phyloP scores from a whole-genome alignment of 768 basidiomycete genomes.

The Kwoniella botswanensis region DNA sequence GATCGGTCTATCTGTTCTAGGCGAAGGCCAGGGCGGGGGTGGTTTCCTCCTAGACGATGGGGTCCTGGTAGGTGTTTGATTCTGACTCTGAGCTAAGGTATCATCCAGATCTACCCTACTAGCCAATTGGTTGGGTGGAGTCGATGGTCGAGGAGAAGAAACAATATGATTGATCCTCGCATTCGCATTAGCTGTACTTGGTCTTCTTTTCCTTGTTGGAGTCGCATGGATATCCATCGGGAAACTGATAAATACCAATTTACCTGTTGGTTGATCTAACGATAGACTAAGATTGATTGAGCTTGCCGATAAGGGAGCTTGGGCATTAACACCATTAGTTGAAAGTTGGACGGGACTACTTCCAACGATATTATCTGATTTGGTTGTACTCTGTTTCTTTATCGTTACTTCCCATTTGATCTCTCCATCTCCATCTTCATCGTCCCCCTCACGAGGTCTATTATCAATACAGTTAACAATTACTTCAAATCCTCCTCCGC shows the following conservation, averaged over 20 bases:
- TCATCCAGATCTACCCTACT: not conserved
- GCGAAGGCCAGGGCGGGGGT: conserved; percentile 25
- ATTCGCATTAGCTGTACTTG: conserved; percentile 1
- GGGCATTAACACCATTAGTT: conserved; percentile 3
- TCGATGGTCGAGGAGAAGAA: conserved; percentile 14
- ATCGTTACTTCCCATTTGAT: conserved; percentile 71
- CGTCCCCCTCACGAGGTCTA: not conserved
- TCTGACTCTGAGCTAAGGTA: not conserved
- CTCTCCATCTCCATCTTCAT: conserved; percentile 23
- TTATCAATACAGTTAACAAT: conserved; percentile 30
- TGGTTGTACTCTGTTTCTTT: conserved; percentile 8
- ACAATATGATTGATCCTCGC: not conserved
- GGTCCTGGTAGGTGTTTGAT: conserved; percentile 4
- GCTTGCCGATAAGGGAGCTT: conserved; percentile 39
- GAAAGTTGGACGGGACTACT: conserved; percentile 28
- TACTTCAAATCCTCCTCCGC: conserved; percentile 27
- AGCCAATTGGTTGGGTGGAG: not conserved
- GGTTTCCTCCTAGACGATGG: conserved; percentile 24
- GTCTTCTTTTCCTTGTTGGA: conserved; percentile 20
- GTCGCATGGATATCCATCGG: conserved; percentile 38
- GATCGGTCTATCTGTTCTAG: not conserved
- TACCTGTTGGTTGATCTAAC: conserved; percentile 47
- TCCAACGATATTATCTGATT: not conserved
- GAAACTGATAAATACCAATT: conserved; percentile 51
- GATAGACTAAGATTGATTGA: conserved; percentile 51